Conservation (phyloP, 2,329 filamentous ascomycete genomes). For the Aureobasidium sp. region DNA sequence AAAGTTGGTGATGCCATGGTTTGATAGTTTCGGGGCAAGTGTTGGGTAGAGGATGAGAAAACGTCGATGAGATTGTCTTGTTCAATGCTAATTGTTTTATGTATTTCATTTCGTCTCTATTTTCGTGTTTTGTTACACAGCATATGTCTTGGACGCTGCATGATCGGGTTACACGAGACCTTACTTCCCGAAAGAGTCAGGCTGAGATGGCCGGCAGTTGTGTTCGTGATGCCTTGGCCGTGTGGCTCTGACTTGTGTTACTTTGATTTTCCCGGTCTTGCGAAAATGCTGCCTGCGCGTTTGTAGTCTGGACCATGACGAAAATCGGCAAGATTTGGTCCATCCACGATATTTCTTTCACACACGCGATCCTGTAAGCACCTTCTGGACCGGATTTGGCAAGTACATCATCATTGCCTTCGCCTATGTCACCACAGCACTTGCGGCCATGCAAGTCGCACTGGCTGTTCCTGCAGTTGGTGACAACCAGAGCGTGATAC, state of each 20-base stretch:
- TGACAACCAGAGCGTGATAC: no score
- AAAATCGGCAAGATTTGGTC: no score
- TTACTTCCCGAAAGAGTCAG: background rate
- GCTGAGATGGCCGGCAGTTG: background rate
- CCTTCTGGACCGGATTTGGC: no score
- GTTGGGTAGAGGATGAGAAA: background rate
- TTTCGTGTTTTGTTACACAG: constrained; percentile 7
- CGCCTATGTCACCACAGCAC: no score
- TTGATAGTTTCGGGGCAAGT: no score
- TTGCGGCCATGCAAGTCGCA: no score
- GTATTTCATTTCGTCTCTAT: background rate
- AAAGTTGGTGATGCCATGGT: background rate
- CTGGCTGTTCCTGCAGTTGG: no score
- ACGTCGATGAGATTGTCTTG: background rate
- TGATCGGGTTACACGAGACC: background rate
- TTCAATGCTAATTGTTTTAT: background rate
- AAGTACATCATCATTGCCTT: no score
- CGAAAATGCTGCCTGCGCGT: no score
- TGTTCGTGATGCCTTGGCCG: background rate
- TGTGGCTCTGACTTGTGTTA: background rate
- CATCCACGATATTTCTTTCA: no score
- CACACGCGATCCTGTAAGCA: no score
- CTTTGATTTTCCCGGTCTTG: background rate
- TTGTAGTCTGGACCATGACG: no score
- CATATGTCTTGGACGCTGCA: background rate